Evolutionary conservation across 2,329 filamentous ascomycete genomes (phyloP).

Genomic region (Alternaria burnsii): DNA sequence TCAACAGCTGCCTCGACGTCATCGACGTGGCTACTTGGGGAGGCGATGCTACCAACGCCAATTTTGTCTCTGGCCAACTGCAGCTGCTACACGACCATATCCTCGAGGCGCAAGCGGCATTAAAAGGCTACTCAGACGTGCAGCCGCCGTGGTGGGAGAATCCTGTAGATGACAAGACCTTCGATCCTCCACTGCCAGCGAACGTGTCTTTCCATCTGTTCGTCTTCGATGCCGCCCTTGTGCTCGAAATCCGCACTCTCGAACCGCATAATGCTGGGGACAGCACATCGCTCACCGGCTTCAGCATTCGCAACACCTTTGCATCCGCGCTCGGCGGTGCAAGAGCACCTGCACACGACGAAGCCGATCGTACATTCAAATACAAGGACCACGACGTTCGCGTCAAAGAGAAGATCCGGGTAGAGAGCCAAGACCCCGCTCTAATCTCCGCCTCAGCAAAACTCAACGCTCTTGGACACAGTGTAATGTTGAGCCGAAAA

Average conservation of each 20-base stretch:
- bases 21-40: slow-evolving; percentile 80
- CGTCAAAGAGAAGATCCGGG: slow-evolving; percentile 87
- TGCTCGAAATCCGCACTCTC: slow-evolving; percentile 73
- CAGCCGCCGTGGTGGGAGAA: slow-evolving; percentile 65
- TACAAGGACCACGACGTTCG: slow-evolving; percentile 76
- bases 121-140: slow-evolving; percentile 64
- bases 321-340: slow-evolving; percentile 56
- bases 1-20: slow-evolving; percentile 84
- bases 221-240: slow-evolving; percentile 63
- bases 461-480: slow-evolving; percentile 77
- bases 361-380: slow-evolving; percentile 78
- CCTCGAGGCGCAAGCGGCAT: slow-evolving; percentile 64
- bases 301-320: slow-evolving; percentile 66
- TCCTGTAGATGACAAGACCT: slow-evolving; percentile 65
- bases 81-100: slow-evolving; percentile 68
- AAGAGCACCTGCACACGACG: slow-evolving; percentile 59
- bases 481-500: slow-evolving; percentile 72
- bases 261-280: slow-evolving; percentile 57
- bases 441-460: slow-evolving; percentile 85
- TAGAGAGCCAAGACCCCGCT: slow-evolving; percentile 89
- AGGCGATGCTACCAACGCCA: slow-evolving; percentile 67
- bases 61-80: slow-evolving; percentile 67
- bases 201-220: slow-evolving; percentile 76
- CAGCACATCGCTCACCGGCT: slow-evolving; percentile 48
- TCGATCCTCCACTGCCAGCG: slow-evolving; percentile 69